Conservation (phyloP, 2,329 filamentous ascomycete genomes). For the Colletotrichum australisinense region DNA sequence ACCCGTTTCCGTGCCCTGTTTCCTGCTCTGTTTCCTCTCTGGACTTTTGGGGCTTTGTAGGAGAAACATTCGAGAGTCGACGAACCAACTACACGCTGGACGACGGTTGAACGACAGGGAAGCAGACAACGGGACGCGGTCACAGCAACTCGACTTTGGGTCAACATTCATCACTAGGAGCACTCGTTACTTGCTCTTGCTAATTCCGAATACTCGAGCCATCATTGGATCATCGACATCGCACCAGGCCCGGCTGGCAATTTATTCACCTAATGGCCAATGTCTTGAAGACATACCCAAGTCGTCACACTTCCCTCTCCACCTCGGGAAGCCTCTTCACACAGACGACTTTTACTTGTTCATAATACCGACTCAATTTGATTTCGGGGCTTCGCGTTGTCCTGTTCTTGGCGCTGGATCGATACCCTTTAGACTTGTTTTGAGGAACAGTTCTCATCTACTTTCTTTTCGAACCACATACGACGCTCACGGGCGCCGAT, state of each 20-base stretch:
- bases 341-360: neutral
- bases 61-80: slow-evolving; percentile 1
- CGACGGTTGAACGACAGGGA: neutral
- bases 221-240: slow-evolving; percentile 10
- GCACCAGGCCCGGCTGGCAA: slow-evolving; percentile 2
- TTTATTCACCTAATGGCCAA: slow-evolving; percentile 30
- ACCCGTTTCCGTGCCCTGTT: neutral
- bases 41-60: neutral
- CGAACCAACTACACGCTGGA: neutral
- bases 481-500: neutral
- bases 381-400: neutral
- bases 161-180: neutral
- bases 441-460: neutral
- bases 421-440: slow-evolving; percentile 16
- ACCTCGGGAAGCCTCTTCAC: slow-evolving; percentile 17
- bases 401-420: neutral
- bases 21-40: slow-evolving; percentile 1
- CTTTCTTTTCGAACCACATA: neutral
- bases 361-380: slow-evolving; percentile 7
- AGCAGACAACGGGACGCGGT: neutral
- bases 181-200: neutral
- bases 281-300: slow-evolving; percentile 13
- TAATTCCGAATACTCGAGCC: slow-evolving; percentile 1
- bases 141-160: neutral
- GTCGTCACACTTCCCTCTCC: slow-evolving; percentile 18